Conservation (phyloP, 768 basidiomycete genomes). For the Leucocoprinus birnbaumii region DNA sequence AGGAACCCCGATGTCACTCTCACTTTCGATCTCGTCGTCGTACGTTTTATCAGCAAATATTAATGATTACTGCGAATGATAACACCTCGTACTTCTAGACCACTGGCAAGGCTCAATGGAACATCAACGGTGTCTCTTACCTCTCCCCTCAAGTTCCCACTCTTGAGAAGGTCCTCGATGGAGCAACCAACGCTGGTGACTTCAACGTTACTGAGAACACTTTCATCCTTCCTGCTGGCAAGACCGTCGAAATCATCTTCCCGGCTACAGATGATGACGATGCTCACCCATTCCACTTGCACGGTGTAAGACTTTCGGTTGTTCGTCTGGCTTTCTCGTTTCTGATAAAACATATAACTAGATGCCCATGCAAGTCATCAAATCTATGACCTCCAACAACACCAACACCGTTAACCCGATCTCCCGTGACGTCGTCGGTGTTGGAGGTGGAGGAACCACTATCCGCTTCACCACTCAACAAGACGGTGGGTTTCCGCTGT, state of each 20-base stretch:
- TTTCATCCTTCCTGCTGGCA: slow-evolving; percentile 21
- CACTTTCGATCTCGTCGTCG: slow-evolving; percentile 29
- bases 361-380: slow-evolving; percentile 19
- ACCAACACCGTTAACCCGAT: slow-evolving; percentile 55
- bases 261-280: slow-evolving; percentile 22
- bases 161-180: slow-evolving; percentile 24
- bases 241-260: slow-evolving; percentile 23
- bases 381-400: slow-evolving; percentile 21
- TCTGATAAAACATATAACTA: not conserved
- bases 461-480: slow-evolving; percentile 21
- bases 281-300: slow-evolving; percentile 15
- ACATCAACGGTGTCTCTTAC: slow-evolving; percentile 30
- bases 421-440: slow-evolving; percentile 40
- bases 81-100: slow-evolving; percentile 6
- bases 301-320: slow-evolving; percentile 8
- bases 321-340: not conserved
- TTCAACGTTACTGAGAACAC: slow-evolving; percentile 27
- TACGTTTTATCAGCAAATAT: slow-evolving; percentile 9
- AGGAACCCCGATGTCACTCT: slow-evolving; percentile 17
- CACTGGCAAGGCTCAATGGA: slow-evolving; percentile 22
- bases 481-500: slow-evolving; percentile 5
- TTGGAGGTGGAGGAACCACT: slow-evolving; percentile 16
- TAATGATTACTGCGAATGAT: slow-evolving; percentile 9
- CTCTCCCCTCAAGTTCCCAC: slow-evolving; percentile 22
- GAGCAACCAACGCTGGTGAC: slow-evolving; percentile 15